These are phyloP conservation scores for Pichia sp. DNA, from an alignment of 1,139 yeast genomes.

Conservation along the genomic window DNA sequence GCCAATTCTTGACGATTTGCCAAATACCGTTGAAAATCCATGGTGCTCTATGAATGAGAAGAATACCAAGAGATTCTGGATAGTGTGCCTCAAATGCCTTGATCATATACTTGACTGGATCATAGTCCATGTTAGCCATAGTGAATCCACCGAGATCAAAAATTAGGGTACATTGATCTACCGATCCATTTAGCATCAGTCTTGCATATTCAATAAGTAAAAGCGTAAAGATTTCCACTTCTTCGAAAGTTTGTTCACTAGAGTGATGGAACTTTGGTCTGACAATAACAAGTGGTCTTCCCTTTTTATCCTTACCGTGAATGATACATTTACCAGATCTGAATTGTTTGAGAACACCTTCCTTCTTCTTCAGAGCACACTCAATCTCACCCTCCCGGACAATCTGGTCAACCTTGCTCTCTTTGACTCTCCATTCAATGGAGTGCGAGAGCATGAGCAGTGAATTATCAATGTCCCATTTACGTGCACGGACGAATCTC, in stretches of 20 bases:
- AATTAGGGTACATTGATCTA: constrained; percentile 64
- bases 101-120: constrained; percentile 72
- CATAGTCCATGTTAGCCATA: constrained; percentile 75
- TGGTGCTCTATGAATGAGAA: constrained; percentile 82
- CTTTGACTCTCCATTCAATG: constrained; percentile 60
- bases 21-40: constrained; percentile 86
- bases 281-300: constrained; percentile 64
- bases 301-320: constrained; percentile 55
- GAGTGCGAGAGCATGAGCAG: constrained; percentile 61
- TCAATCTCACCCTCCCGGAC: constrained; percentile 55
- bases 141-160: constrained; percentile 75
- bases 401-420: constrained; percentile 49
- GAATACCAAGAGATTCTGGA: constrained; percentile 74
- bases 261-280: constrained; percentile 71
- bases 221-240: constrained; percentile 60
- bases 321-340: constrained; percentile 55
- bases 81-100: constrained; percentile 79
- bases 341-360: constrained; percentile 44
- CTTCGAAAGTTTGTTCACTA: constrained; percentile 59
- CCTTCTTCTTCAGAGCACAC: constrained; percentile 30
- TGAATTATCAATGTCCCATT: constrained; percentile 59
- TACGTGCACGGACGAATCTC: constrained; percentile 67
- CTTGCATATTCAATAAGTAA: constrained; percentile 65
- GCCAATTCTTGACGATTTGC: constrained; percentile 78
- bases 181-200: constrained; percentile 52